These are phyloP conservation scores for Penicillium tannophilum DNA, from an alignment of 495 filamentous ascomycete genomes.

Conservation along the genomic window DNA sequence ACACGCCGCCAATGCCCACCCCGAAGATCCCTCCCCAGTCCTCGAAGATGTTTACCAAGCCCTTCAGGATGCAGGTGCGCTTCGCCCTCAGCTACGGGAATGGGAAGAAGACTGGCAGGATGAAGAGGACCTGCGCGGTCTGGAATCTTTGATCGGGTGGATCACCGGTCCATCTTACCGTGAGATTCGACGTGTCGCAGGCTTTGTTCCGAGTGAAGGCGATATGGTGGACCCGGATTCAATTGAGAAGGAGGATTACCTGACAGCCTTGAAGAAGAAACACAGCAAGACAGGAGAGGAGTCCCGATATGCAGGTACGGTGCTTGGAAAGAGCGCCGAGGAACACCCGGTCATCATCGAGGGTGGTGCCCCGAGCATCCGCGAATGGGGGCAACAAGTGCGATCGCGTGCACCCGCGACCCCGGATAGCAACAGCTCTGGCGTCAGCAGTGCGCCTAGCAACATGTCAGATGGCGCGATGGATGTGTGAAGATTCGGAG, in stretches of 20 bases:
- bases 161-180: constrained; percentile 63
- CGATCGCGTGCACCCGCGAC: constrained; percentile 35
- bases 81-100: constrained; percentile 61
- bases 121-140: constrained; percentile 71
- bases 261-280: constrained; percentile 79
- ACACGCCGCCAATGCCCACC: constrained; percentile 60
- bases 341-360: constrained; percentile 69
- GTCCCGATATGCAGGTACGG: constrained; percentile 75
- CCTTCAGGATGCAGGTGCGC: constrained; percentile 69
- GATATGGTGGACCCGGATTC: constrained; percentile 49
- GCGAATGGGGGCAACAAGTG: constrained; percentile 60
- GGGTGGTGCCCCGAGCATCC: constrained; percentile 68
- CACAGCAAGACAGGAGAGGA: constrained; percentile 83
- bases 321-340: constrained; percentile 70
- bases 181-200: constrained; percentile 73
- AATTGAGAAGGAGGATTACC: constrained; percentile 67
- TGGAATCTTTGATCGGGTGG: constrained; percentile 76
- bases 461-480: constrained; percentile 43
- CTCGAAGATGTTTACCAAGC: constrained; percentile 83
- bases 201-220: constrained; percentile 49
- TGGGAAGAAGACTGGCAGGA: constrained; percentile 61
- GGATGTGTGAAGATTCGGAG: constrained; percentile 35
- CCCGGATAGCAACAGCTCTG: constrained; percentile 40
- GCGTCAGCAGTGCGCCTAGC: constrained; percentile 47
- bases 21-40: constrained; percentile 49